Conservation (phyloP, 208 protist genomes). For the Entamoeba nuttalli region DNA sequence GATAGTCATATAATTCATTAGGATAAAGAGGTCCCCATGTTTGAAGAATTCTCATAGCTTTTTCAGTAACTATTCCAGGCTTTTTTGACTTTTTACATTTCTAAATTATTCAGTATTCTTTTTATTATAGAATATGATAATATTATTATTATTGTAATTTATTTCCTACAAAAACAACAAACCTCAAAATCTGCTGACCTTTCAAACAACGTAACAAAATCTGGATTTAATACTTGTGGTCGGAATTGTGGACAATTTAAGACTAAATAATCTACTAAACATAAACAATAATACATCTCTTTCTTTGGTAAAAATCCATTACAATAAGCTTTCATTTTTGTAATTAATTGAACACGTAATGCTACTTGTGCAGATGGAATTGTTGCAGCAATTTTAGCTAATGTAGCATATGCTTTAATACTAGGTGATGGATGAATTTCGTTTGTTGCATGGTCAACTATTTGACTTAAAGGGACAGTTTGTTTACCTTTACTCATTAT, state of each 20-base stretch:
- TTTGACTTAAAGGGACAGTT: neutral
- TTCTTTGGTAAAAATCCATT: neutral
- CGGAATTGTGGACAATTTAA: neutral
- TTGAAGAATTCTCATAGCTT: neutral
- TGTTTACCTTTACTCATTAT: neutral
- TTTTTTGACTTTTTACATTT: neutral
- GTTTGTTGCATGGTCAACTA: neutral
- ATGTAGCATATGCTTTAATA: neutral
- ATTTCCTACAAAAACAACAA: neutral
- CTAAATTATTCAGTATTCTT: neutral
- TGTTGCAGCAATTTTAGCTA: neutral
- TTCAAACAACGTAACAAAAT: neutral
- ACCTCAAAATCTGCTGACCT: neutral
- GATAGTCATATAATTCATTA: neutral
- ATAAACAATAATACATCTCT: conserved; percentile 1
- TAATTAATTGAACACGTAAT: neutral
- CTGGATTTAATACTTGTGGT: neutral
- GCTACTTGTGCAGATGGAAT: neutral
- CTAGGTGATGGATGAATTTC: neutral
- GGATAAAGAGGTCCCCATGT: neutral
- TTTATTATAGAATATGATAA: too few relatives aligned
- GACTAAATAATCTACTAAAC: neutral
- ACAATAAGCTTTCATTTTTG: neutral
- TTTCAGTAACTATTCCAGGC: neutral
- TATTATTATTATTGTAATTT: too few relatives aligned